These are phyloP conservation scores for Exophiala mesophila DNA, from an alignment of 2,329 filamentous ascomycete genomes.

Conservation along the genomic window DNA sequence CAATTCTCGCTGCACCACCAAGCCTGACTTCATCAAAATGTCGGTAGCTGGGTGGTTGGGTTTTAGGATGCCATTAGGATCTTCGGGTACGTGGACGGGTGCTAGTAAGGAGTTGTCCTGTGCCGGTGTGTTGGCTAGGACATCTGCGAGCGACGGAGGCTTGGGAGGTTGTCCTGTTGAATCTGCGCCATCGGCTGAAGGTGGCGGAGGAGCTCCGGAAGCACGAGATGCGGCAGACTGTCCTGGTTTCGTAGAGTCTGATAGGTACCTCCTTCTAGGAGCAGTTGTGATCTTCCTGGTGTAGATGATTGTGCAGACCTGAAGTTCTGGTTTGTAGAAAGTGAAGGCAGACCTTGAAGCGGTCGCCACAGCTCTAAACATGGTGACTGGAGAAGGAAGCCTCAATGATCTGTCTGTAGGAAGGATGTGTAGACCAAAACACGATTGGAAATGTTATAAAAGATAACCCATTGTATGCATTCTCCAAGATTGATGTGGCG, in stretches of 20 bases:
- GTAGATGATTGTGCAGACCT: conserved; percentile 2
- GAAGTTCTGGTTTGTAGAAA: conserved; percentile 2
- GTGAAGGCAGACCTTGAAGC: conserved; percentile 8
- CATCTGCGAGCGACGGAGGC: conserved; percentile 34
- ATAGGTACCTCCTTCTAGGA: too few relatives aligned
- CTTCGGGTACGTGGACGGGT: conserved; percentile 58
- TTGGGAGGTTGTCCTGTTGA: conserved; percentile 29
- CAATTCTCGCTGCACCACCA: conserved; percentile 59
- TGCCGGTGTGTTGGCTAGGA: conserved; percentile 41
- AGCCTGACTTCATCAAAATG: conserved; percentile 56
- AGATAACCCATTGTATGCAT: too few relatives aligned
- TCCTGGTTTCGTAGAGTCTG: too few relatives aligned
- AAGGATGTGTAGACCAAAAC: too few relatives aligned
- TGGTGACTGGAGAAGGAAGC: too few relatives aligned
- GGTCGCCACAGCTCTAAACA: conserved; percentile 7
- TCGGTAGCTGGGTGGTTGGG: conserved; percentile 53
- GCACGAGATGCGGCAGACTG: too few relatives aligned
- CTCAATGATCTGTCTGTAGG: too few relatives aligned
- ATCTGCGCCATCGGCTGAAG: conserved; percentile 3
- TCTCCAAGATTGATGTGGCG: too few relatives aligned
- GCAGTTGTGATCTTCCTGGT: too few relatives aligned
- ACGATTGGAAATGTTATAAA: too few relatives aligned
- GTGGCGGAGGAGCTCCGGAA: too few relatives aligned
- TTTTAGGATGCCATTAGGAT: conserved; percentile 55
- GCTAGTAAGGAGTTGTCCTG: conserved; percentile 51